Conservation (phyloP, 176 grass and related monocot genomes). For the Elaeis guineensis region DNA sequence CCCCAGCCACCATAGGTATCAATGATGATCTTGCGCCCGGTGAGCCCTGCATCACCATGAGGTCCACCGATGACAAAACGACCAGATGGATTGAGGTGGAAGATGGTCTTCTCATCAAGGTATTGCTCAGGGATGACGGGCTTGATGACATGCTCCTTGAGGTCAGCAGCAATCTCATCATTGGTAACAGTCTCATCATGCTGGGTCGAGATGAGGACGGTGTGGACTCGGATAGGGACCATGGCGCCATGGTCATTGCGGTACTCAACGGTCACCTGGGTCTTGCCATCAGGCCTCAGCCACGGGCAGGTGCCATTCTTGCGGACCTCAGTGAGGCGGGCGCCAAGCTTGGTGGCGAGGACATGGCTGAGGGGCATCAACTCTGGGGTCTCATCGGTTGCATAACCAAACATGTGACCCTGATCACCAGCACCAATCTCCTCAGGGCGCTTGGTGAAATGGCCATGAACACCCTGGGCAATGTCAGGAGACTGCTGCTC, state of each 20-base stretch:
- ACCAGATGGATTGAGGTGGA: constrained; percentile 48
- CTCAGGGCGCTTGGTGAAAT: constrained; percentile 54
- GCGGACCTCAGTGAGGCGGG: constrained; percentile 42
- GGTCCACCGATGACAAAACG: constrained; percentile 49
- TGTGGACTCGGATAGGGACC: constrained; percentile 38
- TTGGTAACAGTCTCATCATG: constrained; percentile 53
- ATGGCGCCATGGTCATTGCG: constrained; percentile 36
- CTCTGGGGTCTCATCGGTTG: constrained; percentile 50
- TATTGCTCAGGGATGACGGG: too few species aligned
- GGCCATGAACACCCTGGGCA: constrained; percentile 42
- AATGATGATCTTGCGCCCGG: constrained; percentile 53
- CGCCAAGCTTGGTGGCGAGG: constrained; percentile 47
- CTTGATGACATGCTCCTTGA: constrained; percentile 55
- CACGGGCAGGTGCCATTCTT: constrained; percentile 45
- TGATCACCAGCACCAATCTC: constrained; percentile 57
- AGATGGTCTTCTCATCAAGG: too few species aligned
- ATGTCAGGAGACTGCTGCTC: constrained; percentile 57
- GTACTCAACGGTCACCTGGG: constrained; percentile 53
- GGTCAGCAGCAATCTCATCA: constrained; percentile 47
- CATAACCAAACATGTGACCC: constrained; percentile 56
- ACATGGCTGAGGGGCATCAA: constrained; percentile 58
- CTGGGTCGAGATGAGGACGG: constrained; percentile 55
- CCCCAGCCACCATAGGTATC: constrained; percentile 52
- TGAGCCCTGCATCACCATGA: constrained; percentile 53
- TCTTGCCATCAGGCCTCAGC: constrained; percentile 47